Percentiles rank a stretch among this genome's conserved stretches.
phyloP scores from a whole-genome alignment of 805 yeast genomes.

The Yarrowia divulgata region DNA sequence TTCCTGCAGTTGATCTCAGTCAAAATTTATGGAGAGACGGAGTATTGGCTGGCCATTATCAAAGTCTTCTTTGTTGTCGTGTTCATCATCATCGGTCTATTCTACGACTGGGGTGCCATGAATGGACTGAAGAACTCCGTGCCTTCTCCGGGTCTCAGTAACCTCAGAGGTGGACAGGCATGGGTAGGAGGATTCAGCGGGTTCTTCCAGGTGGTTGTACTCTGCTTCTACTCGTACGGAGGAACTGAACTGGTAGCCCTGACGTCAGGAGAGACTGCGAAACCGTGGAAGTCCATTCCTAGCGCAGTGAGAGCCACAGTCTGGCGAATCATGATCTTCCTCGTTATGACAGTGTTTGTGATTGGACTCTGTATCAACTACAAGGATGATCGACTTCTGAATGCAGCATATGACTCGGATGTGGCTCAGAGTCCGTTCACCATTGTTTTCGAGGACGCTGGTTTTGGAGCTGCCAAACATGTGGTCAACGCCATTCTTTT shows the following conservation, averaged over 20 bases:
- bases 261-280: conserved; percentile 63
- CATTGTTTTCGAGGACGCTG: conserved; percentile 59
- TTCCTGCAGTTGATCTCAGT: conserved; percentile 61
- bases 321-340: conserved; percentile 58
- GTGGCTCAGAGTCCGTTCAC: conserved; percentile 58
- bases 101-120: conserved; percentile 62
- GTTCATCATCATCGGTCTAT: conserved; percentile 61
- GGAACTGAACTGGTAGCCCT: conserved; percentile 65
- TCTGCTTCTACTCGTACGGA: conserved; percentile 61
- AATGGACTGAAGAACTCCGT: conserved; percentile 15
- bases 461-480: conserved; percentile 56
- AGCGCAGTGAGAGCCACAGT: conserved; percentile 62
- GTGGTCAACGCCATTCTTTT: conserved; percentile 65
- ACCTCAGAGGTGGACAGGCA: conserved; percentile 43
- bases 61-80: conserved; percentile 71
- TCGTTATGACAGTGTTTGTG: conserved; percentile 59
- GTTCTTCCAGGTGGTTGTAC: conserved; percentile 55
- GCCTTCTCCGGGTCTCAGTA: conserved; percentile 55
- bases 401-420: conserved; percentile 51
- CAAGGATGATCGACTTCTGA: conserved; percentile 55
- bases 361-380: conserved; percentile 66
- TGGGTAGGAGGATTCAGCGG: conserved; percentile 42
- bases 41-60: conserved; percentile 69
- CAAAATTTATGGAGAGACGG: conserved; percentile 61
- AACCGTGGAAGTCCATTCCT: conserved; percentile 64